Evolutionary conservation across 2,329 filamentous ascomycete species (phyloP).

Genomic region (Sarocladium oryzae): DNA sequence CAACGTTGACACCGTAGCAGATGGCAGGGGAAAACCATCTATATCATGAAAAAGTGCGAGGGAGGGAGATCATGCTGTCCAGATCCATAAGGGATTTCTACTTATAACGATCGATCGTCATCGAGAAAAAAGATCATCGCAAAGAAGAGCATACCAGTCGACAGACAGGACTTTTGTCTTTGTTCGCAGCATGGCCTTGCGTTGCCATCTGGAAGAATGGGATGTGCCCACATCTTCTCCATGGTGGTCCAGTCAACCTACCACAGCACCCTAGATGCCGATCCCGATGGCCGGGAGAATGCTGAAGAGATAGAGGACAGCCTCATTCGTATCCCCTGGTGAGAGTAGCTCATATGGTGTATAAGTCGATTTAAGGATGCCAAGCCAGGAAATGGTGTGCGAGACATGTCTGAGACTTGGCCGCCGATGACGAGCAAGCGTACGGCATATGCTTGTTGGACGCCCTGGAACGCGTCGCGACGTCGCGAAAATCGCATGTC

Average conservation of each 20-base stretch:
- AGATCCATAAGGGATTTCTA: conserved; percentile 1
- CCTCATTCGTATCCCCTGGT: conserved; percentile 1
- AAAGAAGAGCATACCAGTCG: conserved; percentile 18
- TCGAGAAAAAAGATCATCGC: neutral
- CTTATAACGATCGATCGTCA: conserved; percentile 7
- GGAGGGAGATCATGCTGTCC: neutral
- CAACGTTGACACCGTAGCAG: neutral
- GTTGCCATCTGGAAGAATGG: conserved; percentile 18
- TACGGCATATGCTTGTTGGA: neutral
- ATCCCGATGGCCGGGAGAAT: conserved; percentile 13
- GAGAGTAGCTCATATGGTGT: conserved; percentile 5
- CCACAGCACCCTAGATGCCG: conserved; percentile 9
- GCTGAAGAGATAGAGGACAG: conserved; percentile 4
- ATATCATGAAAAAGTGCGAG: neutral
- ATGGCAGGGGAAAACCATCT: neutral
- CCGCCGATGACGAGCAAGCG: conserved; percentile 5
- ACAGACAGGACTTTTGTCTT: neutral
- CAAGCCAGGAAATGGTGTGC: conserved; percentile 11
- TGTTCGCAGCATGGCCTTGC: conserved; percentile 4
- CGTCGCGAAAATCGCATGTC: conserved; percentile 1
- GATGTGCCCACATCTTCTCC: conserved; percentile 14
- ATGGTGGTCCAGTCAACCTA: neutral
- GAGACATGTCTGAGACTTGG: conserved; percentile 16
- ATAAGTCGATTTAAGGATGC: conserved; percentile 10
- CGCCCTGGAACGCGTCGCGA: conserved; percentile 1